Conservation (phyloP, 1,284 basidiomycete species). For the Trichosporon asahii region DNA sequence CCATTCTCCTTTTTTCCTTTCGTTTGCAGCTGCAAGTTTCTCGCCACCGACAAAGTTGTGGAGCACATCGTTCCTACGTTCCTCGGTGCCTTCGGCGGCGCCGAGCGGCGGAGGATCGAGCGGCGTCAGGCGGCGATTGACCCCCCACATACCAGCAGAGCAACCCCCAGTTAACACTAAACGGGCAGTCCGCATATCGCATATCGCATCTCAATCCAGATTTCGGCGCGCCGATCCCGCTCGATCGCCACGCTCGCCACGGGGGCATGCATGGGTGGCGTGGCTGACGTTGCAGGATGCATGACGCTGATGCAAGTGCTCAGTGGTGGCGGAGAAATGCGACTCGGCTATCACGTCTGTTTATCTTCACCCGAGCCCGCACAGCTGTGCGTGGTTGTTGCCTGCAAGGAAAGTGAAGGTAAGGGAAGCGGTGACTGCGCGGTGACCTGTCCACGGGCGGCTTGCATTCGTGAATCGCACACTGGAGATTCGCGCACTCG, state of each 20-base stretch:
- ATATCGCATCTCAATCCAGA: too few relatives aligned
- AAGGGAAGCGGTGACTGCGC: neutral
- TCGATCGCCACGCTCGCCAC: neutral
- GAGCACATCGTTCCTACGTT: neutral
- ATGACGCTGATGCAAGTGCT: neutral
- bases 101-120: neutral
- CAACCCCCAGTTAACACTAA: too few relatives aligned
- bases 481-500: too few relatives aligned
- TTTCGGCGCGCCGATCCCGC: neutral
- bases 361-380: neutral
- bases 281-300: neutral
- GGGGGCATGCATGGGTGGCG: neutral
- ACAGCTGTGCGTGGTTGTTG: neutral
- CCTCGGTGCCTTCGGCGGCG: neutral
- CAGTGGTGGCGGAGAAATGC: neutral
- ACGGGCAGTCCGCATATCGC: too few relatives aligned
- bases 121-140: neutral
- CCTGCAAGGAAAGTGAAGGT: neutral
- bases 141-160: neutral
- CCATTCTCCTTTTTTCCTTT: neutral
- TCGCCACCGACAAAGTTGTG: neutral
- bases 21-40: neutral
- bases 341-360: neutral
- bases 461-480: too few relatives aligned
- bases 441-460: neutral